phyloP scores from a whole-genome alignment of 2,329 filamentous ascomycete genomes.

The Sphaerostilbella broomeana region DNA sequence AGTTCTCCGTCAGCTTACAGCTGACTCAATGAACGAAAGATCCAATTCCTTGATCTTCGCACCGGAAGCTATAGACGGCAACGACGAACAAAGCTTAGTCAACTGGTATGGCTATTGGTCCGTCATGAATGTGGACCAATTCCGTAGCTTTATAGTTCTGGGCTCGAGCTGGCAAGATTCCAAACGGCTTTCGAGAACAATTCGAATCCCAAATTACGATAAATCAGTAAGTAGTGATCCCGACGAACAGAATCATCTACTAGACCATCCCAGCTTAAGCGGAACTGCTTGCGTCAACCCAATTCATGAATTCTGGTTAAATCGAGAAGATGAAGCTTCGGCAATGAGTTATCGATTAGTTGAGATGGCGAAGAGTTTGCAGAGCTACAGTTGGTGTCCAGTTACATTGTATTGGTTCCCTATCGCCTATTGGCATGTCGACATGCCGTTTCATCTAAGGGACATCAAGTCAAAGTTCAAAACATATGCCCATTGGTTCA shows the following conservation, averaged over 20 bases:
- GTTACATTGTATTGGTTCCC: constrained; percentile 32
- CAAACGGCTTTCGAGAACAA: constrained; percentile 20
- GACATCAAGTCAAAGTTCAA: constrained; percentile 16
- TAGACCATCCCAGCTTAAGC: not conserved
- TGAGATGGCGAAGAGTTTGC: not conserved
- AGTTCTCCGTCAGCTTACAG: constrained; percentile 17
- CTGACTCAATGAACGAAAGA: constrained; percentile 13
- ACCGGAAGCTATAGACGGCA: constrained; percentile 42
- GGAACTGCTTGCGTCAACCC: not conserved
- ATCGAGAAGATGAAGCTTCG: not conserved
- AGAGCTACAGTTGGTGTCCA: constrained; percentile 15
- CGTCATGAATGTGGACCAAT: constrained; percentile 40
- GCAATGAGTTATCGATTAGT: not conserved
- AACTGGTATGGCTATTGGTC: constrained; percentile 60
- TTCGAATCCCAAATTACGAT: constrained; percentile 26
- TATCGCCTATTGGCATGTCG: constrained; percentile 33
- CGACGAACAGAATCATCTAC: constrained; percentile 27
- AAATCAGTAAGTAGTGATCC: constrained; percentile 31
- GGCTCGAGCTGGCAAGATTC: constrained; percentile 34
- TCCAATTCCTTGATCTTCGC: constrained; percentile 38
- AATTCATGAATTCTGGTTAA: too few relatives aligned
- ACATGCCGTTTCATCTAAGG: constrained; percentile 21
- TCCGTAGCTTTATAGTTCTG: constrained; percentile 49
- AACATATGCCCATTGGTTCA: constrained; percentile 21
- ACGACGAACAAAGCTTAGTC: constrained; percentile 56